These are phyloP conservation scores for Euphorbia celastroides DNA, from an alignment of 441 rosid species.

Conservation along the genomic window DNA sequence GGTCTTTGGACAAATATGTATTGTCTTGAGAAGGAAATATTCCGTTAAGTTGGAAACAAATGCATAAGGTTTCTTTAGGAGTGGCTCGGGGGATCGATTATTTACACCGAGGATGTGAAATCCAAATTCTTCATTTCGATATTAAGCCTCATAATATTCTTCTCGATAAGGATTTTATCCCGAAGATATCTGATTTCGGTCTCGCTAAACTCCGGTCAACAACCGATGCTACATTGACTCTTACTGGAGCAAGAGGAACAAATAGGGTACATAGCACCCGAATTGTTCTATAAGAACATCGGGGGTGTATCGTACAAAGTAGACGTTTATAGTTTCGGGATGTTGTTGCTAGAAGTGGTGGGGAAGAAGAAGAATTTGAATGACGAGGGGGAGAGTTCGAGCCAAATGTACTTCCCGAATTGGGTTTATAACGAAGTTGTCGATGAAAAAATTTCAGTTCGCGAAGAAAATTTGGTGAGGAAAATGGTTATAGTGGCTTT, in stretches of 20 bases:
- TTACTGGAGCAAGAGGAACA: slow-evolving; percentile 17
- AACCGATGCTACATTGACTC: neutral
- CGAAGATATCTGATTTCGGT: slow-evolving; percentile 21
- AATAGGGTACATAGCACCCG: no score
- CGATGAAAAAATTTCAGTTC: slow-evolving; percentile 3
- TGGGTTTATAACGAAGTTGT: slow-evolving; percentile 11
- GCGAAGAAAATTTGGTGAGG: slow-evolving; percentile 1
- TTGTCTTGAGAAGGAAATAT: neutral
- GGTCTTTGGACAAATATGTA: slow-evolving; percentile 22
- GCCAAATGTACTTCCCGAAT: slow-evolving; percentile 6
- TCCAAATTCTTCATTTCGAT: slow-evolving; percentile 24
- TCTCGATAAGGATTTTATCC: slow-evolving; percentile 13
- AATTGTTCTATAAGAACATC: slow-evolving; percentile 21
- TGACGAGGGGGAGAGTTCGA: slow-evolving; percentile 7
- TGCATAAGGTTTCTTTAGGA: slow-evolving; percentile 15
- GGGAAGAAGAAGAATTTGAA: slow-evolving; percentile 6
- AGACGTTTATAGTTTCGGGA: slow-evolving; percentile 21
- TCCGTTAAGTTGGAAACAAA: slow-evolving; percentile 11
- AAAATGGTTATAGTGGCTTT: slow-evolving; percentile 20
- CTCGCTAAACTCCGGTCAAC: slow-evolving; percentile 17
- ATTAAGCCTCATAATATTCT: no score
- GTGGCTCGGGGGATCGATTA: slow-evolving; percentile 20
- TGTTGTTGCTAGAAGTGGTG: slow-evolving; percentile 13
- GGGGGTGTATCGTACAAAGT: slow-evolving; percentile 20
- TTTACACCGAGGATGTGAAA: slow-evolving; percentile 22